Evolutionary conservation across 2,329 filamentous ascomycete species (phyloP), one percentile per base, ranked within the genome.

Genomic region (Xylariales sp.): DNA sequence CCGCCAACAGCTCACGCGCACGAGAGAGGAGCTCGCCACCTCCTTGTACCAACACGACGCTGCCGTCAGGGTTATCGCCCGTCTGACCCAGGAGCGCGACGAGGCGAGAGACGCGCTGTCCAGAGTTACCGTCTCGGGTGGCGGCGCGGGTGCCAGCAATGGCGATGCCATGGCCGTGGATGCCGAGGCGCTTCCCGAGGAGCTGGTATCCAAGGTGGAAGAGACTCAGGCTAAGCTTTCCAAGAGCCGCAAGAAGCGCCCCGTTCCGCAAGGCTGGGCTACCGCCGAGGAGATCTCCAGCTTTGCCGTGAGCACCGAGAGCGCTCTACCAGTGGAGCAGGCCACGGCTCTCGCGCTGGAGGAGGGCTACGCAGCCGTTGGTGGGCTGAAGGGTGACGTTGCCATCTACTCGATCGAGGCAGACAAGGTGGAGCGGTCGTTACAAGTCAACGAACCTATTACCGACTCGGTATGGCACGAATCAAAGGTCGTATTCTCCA

Each of bases 31-130:
- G 69, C 78, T 98, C 40, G 88, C 88, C 40, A 93, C 88, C 2
- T 88, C 93, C 0, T 74, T 98, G 17, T 98, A 98, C 65, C 91
- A 97, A 66, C 88, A 97, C 53, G 93, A 98, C 71, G 91, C 93
- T 3, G 93, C 93, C n/a, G 83, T 95, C 34, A 78, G 93, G 46
- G 93, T 98, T 33, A 95, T 98, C 64, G 89, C 89, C 48, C 80
- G 91, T 33, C 61, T 98, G 59, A 85, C 86, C n/a, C 84, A 79
- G 59, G 93, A 98, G 70, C 73, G 93, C 46, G 90, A 98, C 54
- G 90, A 97, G 62, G 90, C 93, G 31, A 77, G 91, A 48, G 85
- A 93, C 63, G 88, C 93, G 12, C 69, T 98, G 36, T 88, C 88
- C 24, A 88, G 87, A 58, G 77, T 97, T 12, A 87, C 86, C 2